Base-by-base conservation (phyloP, 441 rosid species). In the Geranium incanum region DNA sequence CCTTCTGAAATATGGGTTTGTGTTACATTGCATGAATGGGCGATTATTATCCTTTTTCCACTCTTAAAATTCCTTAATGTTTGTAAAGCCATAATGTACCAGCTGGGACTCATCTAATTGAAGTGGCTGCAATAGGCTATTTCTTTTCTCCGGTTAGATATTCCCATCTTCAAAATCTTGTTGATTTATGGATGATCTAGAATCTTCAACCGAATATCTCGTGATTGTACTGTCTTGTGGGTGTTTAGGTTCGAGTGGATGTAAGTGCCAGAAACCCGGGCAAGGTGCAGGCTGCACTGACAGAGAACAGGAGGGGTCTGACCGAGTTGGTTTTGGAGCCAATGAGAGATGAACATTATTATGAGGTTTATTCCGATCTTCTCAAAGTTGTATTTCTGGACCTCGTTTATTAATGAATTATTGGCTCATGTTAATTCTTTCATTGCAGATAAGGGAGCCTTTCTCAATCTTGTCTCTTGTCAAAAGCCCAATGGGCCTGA, bases 401-500 rank as follows among this genome's bases (percentile, higher is more conserved):
- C 36, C 68, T 62, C 41, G 43, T 74, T 68, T 18, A 68, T 43
- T 52, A 18, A 76, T 59, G 41, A 41, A 28, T 67, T 33, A 4
- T 38, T 15, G 18, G 43, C 28, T 75, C 63, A 73, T 72, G 37
- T 69, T 76, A 67, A 77, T 71, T 36, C 19, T 70, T 66, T 76
- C 63, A 23, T 76, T 74, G 67, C 92, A 95, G 99, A 82, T 89
- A 64, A 86, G 98, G 70, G 99, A 95, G 76, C 96, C 99, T 60
- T 92, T 95, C 88, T 79, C 85, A 66, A 68, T 89, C 74, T 86
- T 95, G 97, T 80, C 94, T 37, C 41, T 95, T 66, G 83, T 89
- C 78, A 95, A 95, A 69, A 95, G 99, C 77, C 99, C 98, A 50
- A 95, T 95, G 98, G 99, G 99, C 78, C 89, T 95, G 66, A 92